A percentile compares a stretch with the other conserved stretches of the same genome.
phyloP scores from a whole-genome alignment of 2,329 filamentous ascomycete species.

The Albophoma yamanashiensis region DNA sequence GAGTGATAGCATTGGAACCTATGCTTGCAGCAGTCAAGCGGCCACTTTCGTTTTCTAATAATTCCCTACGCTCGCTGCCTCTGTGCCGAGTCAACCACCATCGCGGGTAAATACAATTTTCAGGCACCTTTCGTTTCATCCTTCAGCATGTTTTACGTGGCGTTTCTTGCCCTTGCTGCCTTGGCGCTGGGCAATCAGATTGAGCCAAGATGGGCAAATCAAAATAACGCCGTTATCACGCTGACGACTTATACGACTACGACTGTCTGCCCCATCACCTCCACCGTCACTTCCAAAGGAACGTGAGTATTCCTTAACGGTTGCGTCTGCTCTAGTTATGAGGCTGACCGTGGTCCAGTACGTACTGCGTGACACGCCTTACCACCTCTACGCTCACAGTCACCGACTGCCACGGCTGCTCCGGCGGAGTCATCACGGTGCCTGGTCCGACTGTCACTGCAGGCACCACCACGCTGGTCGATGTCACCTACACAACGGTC shows the following conservation, averaged over 20 bases:
- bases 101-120: not conserved
- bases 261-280: constrained; percentile 34
- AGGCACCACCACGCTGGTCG: constrained; percentile 20
- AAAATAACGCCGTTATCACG: constrained; percentile 6
- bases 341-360: constrained; percentile 17
- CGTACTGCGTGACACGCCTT: constrained; percentile 28
- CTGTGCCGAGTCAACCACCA: not conserved
- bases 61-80: not conserved
- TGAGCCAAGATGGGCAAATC: not conserved
- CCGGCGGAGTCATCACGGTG: constrained; percentile 22
- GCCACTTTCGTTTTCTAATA: not conserved
- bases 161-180: constrained; percentile 5
- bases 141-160: constrained; percentile 2
- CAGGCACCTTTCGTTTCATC: not conserved
- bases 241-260: constrained; percentile 27
- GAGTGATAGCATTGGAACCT: not conserved
- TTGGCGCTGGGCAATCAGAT: constrained; percentile 1
- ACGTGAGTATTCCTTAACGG: constrained; percentile 21
- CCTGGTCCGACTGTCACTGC: constrained; percentile 21
- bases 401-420: constrained; percentile 26
- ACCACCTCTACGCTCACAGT: constrained; percentile 33
- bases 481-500: constrained; percentile 27
- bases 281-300: constrained; percentile 27
- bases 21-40: not conserved
- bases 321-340: not conserved